These are phyloP conservation scores for Lachnellula cervina DNA, from an alignment of 2,329 filamentous ascomycete genomes.

Conservation along the genomic window DNA sequence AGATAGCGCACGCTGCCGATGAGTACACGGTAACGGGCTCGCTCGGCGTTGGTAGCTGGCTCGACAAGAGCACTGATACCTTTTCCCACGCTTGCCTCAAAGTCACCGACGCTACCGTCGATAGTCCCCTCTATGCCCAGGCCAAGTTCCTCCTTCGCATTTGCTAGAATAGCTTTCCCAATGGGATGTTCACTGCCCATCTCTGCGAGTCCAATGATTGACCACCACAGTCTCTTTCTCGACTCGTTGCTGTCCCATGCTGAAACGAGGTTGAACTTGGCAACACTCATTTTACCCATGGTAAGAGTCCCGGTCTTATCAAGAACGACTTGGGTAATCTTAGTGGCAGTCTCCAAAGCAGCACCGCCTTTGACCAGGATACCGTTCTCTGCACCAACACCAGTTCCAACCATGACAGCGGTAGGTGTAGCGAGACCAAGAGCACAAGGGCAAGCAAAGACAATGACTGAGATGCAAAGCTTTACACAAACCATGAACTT, in stretches of 20 bases:
- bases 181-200: conserved; percentile 95
- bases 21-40: conserved; percentile 70
- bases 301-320: conserved; percentile 97
- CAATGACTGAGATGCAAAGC: conserved; percentile 96
- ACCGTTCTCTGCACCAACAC: conserved; percentile 88
- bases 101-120: conserved; percentile 80
- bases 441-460: conserved; percentile 95
- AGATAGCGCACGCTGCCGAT: conserved; percentile 81
- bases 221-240: conserved; percentile 82
- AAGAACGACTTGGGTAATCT: conserved; percentile 82
- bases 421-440: conserved; percentile 95
- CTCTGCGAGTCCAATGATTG: conserved; percentile 90
- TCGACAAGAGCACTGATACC: conserved; percentile 81
- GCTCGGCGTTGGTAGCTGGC: conserved; percentile 63
- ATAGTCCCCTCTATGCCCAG: conserved; percentile 68
- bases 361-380: conserved; percentile 98
- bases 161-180: conserved; percentile 75
- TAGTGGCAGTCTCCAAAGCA: conserved; percentile 84
- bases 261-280: conserved; percentile 60
- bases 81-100: conserved; percentile 75
- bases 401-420: conserved; percentile 98
- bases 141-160: conserved; percentile 71
- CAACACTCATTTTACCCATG: conserved; percentile 90
- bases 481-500: conserved; percentile 96
- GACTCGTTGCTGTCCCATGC: conserved; percentile 66